These are phyloP conservation scores for Penicillium sp. DNA, from an alignment of 2,329 filamentous ascomycete species.

Conservation along the genomic window DNA sequence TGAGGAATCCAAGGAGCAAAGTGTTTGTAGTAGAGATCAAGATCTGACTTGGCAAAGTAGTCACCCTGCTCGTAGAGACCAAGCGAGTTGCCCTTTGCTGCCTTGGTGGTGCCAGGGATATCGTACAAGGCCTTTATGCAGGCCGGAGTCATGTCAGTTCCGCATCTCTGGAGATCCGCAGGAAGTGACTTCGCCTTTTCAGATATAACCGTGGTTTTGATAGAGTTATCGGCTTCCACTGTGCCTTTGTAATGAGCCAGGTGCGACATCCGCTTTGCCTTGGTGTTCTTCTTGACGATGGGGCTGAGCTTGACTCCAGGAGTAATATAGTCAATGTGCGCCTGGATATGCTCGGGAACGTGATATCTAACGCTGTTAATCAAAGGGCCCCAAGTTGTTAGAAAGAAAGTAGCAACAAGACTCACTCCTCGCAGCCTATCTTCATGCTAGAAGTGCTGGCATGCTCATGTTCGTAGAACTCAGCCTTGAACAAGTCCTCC, in stretches of 20 bases:
- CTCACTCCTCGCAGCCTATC: conserved; percentile 40
- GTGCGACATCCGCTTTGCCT: conserved; percentile 22
- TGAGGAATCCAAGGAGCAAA: conserved; percentile 43
- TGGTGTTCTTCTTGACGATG: conserved; percentile 24
- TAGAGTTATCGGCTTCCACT: not conserved
- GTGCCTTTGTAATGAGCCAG: conserved; percentile 12
- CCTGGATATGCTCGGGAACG: conserved; percentile 47
- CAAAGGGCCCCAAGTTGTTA: not conserved
- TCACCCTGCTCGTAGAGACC: conserved; percentile 56
- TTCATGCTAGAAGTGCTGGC: conserved; percentile 26
- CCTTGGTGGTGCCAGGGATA: conserved; percentile 41
- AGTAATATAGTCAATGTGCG: conserved; percentile 57
- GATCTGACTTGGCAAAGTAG: conserved; percentile 51
- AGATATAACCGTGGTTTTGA: conserved; percentile 6
- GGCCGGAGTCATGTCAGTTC: conserved; percentile 55
- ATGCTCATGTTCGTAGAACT: conserved; percentile 54
- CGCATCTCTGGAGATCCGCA: conserved; percentile 46
- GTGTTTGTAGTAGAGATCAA: conserved; percentile 49
- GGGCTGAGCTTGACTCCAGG: conserved; percentile 53
- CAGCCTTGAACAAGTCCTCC: conserved; percentile 52
- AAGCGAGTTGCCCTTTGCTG: conserved; percentile 48
- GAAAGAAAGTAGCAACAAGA: conserved; percentile 14
- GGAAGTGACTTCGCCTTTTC: conserved; percentile 17
- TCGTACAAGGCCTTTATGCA: conserved; percentile 54
- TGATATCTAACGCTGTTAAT: conserved; percentile 40